Conservation (phyloP, 345 rosid genomes). For the thale cress (Arabidopsis thaliana) region TAIR10.1 NC_003075.7:6442001-6442500, state of each 20-base stretch:
- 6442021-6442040: conserved; percentile 66
- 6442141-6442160: conserved; percentile 4
- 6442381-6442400: conserved; percentile 54
- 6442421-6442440: conserved; percentile 93
- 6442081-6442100: conserved; percentile 61
- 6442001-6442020: conserved; percentile 51
- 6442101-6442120: conserved; percentile 44
- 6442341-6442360: conserved; percentile 77
- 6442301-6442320: conserved; percentile 76
- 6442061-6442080: conserved; percentile 59
- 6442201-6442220: conserved; percentile 58
- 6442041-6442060: conserved; percentile 52
- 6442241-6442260: conserved; percentile 73
- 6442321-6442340: conserved; percentile 83
- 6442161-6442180: conserved; percentile 20
- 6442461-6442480: conserved; percentile 74
- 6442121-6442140: conserved; percentile 64
- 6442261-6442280: conserved; percentile 78
- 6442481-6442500: conserved; percentile 85
- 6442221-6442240: conserved; percentile 68
- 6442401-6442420: conserved; percentile 86
- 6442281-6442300: conserved; percentile 82
- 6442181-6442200: conserved; percentile 46
- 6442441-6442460: conserved; percentile 64
- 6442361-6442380: conserved; percentile 46